Evolutionary conservation across 495 filamentous ascomycete genomes (phyloP).

Genomic region (Trichoderma orchidacearum): DNA sequence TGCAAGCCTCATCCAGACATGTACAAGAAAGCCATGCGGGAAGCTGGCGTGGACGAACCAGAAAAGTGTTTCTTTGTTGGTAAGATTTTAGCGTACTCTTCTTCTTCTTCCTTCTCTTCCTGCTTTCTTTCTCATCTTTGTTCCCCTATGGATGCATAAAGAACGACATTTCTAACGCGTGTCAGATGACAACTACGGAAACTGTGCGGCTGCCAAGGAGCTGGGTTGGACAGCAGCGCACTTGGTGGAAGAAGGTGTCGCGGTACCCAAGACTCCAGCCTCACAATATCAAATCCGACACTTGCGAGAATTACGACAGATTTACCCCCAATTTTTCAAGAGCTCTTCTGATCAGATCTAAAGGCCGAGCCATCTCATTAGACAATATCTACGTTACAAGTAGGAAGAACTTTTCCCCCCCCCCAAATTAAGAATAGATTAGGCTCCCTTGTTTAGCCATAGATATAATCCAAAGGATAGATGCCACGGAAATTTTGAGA

Average conservation of each 20-base stretch:
- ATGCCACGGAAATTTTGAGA: too few relatives aligned
- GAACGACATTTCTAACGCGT: slow-evolving; percentile 6
- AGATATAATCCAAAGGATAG: too few relatives aligned
- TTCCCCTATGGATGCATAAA: background rate
- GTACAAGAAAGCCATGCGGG: slow-evolving; percentile 67
- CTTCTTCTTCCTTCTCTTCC: too few relatives aligned
- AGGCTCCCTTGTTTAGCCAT: too few relatives aligned
- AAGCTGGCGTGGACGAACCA: slow-evolving; percentile 42
- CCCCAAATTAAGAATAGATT: too few relatives aligned
- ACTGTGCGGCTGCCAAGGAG: slow-evolving; percentile 54
- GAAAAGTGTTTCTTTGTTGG: slow-evolving; percentile 78
- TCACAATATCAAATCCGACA: slow-evolving; percentile 55
- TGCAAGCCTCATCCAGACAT: slow-evolving; percentile 80
- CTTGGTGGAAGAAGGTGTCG: slow-evolving; percentile 59
- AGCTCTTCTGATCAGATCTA: slow-evolving; percentile 1
- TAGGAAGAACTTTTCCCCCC: background rate
- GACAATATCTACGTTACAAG: background rate
- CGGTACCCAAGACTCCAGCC: slow-evolving; percentile 41
- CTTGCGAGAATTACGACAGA: slow-evolving; percentile 54
- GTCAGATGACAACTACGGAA: slow-evolving; percentile 68
- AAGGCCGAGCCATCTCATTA: background rate
- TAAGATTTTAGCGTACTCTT: slow-evolving; percentile 29
- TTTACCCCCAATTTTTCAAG: slow-evolving; percentile 74
- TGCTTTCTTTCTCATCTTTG: background rate
- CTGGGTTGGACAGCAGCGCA: slow-evolving; percentile 73